Percentiles rank a stretch among this genome's conserved stretches.
Evolutionary conservation across 495 filamentous ascomycete species (phyloP).

Genomic region (Penicillium alfredii): DNA sequence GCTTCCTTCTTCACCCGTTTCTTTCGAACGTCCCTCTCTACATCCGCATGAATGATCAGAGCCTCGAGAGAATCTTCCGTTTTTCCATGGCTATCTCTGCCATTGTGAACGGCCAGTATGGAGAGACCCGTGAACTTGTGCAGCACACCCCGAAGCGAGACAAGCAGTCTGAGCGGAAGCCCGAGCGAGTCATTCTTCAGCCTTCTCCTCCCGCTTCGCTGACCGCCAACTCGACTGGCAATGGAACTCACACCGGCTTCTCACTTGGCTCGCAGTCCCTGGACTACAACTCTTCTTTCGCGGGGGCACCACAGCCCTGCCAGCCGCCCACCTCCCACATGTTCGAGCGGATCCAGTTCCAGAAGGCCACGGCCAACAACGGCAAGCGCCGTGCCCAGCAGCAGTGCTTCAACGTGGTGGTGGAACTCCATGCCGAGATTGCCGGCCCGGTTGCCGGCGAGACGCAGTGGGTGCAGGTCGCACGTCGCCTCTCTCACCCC

Average conservation of each 20-base stretch:
- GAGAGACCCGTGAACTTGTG: constrained; percentile 78
- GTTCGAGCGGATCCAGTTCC: constrained; percentile 95
- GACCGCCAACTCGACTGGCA: constrained; percentile 20
- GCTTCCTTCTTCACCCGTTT: constrained; percentile 57
- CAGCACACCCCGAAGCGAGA: constrained; percentile 95
- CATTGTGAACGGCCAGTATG: constrained; percentile 70
- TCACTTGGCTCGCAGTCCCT: constrained; percentile 30
- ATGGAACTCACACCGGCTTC: constrained; percentile 24
- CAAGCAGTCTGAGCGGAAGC: constrained; percentile 77
- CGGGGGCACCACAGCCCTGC: constrained; percentile 25
- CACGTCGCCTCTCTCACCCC: constrained; percentile 67
- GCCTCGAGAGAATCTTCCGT: constrained; percentile 51
- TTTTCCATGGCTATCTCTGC: constrained; percentile 85
- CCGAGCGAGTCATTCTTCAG: constrained; percentile 63
- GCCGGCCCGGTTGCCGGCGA: constrained; percentile 33
- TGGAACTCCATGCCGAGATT: constrained; percentile 82
- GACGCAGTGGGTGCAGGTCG: constrained; percentile 66
- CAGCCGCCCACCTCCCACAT: constrained; percentile 49
- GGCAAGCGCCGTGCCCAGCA: constrained; percentile 87
- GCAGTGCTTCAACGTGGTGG: constrained; percentile 88
- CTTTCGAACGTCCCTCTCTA: constrained; percentile 45
- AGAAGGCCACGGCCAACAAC: constrained; percentile 93
- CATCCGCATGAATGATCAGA: constrained; percentile 38
- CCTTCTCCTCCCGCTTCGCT: constrained; percentile 55
- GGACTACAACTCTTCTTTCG: constrained; percentile 38